Percentiles rank a stretch among this genome's conserved stretches.
Evolutionary conservation across 140 eudicot genomes (phyloP).

Genomic region (Stevia rebaudiana): DNA sequence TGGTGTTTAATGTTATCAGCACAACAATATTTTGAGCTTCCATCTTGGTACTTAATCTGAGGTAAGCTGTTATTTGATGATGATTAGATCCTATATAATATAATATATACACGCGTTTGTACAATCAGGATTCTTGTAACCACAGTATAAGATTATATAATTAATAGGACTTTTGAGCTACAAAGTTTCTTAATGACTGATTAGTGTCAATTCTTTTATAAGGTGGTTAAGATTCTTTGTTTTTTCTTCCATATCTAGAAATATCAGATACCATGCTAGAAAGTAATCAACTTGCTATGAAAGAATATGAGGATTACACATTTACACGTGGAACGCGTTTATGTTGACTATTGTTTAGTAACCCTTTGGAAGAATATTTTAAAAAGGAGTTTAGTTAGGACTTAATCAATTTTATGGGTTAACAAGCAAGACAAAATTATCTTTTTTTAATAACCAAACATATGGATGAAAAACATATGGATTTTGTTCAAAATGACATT

Average conservation of each 20-base stretch:
- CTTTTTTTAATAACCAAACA: constrained; percentile 34
- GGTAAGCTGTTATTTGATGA: not conserved
- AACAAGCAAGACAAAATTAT: constrained; percentile 43
- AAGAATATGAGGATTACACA: not conserved
- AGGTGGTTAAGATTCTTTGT: not conserved
- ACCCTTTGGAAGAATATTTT: constrained; percentile 20
- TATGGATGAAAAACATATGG: constrained; percentile 47
- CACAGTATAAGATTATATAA: not conserved
- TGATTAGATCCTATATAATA: not conserved
- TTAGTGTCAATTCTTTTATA: not conserved
- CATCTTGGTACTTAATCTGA: constrained; percentile 7
- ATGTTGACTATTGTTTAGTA: not conserved
- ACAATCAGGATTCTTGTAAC: not conserved
- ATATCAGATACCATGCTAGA: not conserved
- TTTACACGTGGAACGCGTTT: not conserved
- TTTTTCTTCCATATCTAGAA: not conserved
- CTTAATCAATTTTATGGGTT: constrained; percentile 38
- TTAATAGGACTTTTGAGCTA: not conserved
- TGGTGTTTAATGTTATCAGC: not conserved
- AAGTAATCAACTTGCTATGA: not conserved
- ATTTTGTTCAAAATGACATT: not conserved
- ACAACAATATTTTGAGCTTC: not conserved
- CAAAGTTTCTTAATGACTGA: not conserved
- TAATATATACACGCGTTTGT: not conserved
- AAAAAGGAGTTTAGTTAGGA: constrained; percentile 13